phyloP scores from a whole-genome alignment of 1,284 basidiomycete species.

The Boletus smithii region DNA sequence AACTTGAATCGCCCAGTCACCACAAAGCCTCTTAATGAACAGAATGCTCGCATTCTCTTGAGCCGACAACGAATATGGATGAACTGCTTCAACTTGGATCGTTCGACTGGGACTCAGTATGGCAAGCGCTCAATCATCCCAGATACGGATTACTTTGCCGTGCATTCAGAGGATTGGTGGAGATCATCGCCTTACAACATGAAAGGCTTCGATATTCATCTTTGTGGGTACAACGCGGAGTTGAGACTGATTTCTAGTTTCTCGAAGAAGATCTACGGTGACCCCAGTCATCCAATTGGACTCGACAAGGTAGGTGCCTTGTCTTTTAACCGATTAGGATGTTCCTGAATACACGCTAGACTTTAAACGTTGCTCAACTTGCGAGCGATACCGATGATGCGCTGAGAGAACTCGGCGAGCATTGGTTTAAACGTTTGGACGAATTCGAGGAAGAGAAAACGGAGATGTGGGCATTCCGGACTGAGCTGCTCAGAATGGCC shows the following conservation, averaged over 20 bases:
- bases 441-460: constrained; percentile 48
- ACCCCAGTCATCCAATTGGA: constrained; percentile 69
- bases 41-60: constrained; percentile 75
- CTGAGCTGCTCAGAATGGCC: constrained; percentile 58
- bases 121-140: constrained; percentile 77
- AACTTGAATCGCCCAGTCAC: constrained; percentile 77
- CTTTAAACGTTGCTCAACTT: constrained; percentile 59
- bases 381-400: constrained; percentile 66
- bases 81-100: constrained; percentile 82
- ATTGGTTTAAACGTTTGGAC: constrained; percentile 54
- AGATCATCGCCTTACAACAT: constrained; percentile 62
- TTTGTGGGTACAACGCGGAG: constrained; percentile 70
- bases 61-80: constrained; percentile 87
- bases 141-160: constrained; percentile 71
- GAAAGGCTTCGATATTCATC: constrained; percentile 71
- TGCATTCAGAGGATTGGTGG: constrained; percentile 76
- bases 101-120: constrained; percentile 78
- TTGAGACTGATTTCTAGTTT: constrained; percentile 63
- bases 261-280: constrained; percentile 60
- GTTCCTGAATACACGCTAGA: constrained; percentile 30
- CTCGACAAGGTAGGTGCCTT: constrained; percentile 56
- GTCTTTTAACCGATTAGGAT: background rate
- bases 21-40: constrained; percentile 64
- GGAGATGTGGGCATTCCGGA: constrained; percentile 56
- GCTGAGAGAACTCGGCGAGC: constrained; percentile 47